Conservation (phyloP, 768 basidiomycete species). For the Psilocybe subaeruginosa region DNA sequence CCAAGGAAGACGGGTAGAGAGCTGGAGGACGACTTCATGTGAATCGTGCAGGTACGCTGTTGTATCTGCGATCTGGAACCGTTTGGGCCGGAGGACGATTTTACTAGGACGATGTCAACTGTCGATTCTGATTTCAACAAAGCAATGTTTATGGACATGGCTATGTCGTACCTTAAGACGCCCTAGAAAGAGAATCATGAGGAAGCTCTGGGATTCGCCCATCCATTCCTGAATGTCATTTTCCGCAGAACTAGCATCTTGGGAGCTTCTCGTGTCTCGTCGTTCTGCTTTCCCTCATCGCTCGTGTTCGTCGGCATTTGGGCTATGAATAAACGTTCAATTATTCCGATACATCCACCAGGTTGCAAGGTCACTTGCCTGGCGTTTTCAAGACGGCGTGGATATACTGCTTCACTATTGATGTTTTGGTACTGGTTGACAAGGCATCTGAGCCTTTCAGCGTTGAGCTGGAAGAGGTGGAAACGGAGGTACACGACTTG, state of each 20-base stretch:
- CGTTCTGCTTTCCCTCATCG: too few species aligned
- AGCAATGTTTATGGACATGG: too few species aligned
- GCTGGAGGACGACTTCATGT: constrained; percentile 92
- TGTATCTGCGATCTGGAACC: neutral
- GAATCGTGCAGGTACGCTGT: constrained; percentile 20
- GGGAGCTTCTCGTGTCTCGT: too few species aligned
- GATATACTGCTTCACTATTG: neutral
- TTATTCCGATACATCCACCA: too few species aligned
- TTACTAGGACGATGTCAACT: neutral
- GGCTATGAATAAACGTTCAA: too few species aligned
- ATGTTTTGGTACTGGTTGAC: neutral
- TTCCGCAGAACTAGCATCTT: neutral
- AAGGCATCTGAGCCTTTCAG: neutral
- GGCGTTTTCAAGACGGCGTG: neutral
- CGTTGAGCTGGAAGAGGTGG: neutral
- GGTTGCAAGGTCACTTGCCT: neutral
- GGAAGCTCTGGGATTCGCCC: neutral
- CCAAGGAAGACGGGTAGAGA: constrained; percentile 68
- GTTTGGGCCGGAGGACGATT: neutral
- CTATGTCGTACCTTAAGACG: too few species aligned
- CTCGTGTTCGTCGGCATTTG: too few species aligned
- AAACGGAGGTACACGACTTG: neutral
- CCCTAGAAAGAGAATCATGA: too few species aligned
- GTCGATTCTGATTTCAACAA: neutral
- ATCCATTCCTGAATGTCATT: neutral